Base-by-base conservation (phyloP, 768 basidiomycete genomes). In the Leccinum broughii region DNA sequence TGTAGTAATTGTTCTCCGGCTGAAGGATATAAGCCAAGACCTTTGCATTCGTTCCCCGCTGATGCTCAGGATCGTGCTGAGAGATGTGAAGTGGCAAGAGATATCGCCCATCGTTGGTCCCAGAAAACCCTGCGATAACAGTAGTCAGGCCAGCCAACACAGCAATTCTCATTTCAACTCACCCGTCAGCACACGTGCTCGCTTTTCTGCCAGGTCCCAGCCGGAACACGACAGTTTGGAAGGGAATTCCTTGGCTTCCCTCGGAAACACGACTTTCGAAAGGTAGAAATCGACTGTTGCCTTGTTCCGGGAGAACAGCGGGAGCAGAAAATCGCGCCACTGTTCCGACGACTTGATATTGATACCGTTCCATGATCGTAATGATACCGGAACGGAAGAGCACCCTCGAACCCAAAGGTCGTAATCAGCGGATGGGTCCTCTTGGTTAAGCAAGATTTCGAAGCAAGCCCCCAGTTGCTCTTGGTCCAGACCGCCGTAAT, bases 41-140 rank as follows among this genome's bases (percentile, higher is more conserved):
- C 64, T 72, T 74, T 0, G 84, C 84, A 51, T 83, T 85, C 2
- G 83, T 85, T 30, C 75, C 70, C 5, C 59, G 66, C 37, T 76
- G 75, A 53, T 67, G 67, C 11, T 64, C 56, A 0, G 66, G 64
- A 46, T 76, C 75, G 7, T 49, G 57, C 51, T 76, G 75, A 6
- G 59, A 54, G 13, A 79, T 76, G 3, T 76, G 68, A 0, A 70
- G 60, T 0, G 78, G 78, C 11, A 80, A 56, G 11, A 70, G 64
- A 55, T 83, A 80, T 24, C 67, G 74, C 1, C 69, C 69, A 37
- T 79, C 77, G 14, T 78, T 79, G 0, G 77, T 78, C 0, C 78
- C 77, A 22, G 78, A 79, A 59, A 78, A 78, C 6, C 77, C 76
- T 61, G 56, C 8, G 39, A 32, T 2, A 26, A 1, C 24, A 3